phyloP scores from a whole-genome alignment of 1,284 basidiomycete genomes.

The Cystobasidiaceae sp. region DNA sequence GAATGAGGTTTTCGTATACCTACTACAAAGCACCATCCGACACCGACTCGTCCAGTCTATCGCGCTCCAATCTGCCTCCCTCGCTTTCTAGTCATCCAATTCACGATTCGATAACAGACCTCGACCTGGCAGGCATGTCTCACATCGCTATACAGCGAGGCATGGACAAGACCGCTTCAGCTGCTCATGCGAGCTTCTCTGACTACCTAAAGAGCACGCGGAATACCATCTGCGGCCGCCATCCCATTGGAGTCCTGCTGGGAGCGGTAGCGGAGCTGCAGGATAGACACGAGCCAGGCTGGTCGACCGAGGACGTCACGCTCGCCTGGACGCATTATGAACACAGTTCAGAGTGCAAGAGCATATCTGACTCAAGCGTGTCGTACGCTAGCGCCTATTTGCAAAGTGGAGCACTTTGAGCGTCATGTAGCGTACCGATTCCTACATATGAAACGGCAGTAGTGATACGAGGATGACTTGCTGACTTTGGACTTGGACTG shows the following conservation, averaged over 20 bases:
- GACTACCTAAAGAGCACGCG: slow-evolving; percentile 72
- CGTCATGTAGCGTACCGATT: no score
- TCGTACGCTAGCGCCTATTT: slow-evolving; percentile 90
- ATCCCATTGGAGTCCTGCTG: slow-evolving; percentile 88
- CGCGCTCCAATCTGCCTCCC: slow-evolving; percentile 53
- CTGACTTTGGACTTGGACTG: no score
- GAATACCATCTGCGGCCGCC: slow-evolving; percentile 95
- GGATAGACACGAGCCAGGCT: slow-evolving; percentile 38
- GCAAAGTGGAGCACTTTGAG: no score
- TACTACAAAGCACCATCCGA: slow-evolving; percentile 71
- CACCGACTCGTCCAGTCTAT: slow-evolving; percentile 50
- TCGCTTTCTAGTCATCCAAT: slow-evolving; percentile 52
- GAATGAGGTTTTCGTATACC: slow-evolving; percentile 80
- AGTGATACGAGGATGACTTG: no score
- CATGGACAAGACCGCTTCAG: slow-evolving; percentile 53
- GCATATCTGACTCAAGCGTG: slow-evolving; percentile 74
- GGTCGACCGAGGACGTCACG: slow-evolving; percentile 45
- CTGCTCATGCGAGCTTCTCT: slow-evolving; percentile 62
- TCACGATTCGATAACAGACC: slow-evolving; percentile 62
- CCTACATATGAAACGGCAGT: no score
- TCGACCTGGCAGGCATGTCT: slow-evolving; percentile 75
- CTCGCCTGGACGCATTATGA: slow-evolving; percentile 82
- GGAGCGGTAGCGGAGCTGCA: slow-evolving; percentile 66
- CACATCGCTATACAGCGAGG: slow-evolving; percentile 58
- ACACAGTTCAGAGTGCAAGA: slow-evolving; percentile 74